A percentile compares a stretch with the other conserved stretches of the same genome.
Conservation (phyloP, 805 yeast genomes). For the Cyberlindnera mycetangii region DNA sequence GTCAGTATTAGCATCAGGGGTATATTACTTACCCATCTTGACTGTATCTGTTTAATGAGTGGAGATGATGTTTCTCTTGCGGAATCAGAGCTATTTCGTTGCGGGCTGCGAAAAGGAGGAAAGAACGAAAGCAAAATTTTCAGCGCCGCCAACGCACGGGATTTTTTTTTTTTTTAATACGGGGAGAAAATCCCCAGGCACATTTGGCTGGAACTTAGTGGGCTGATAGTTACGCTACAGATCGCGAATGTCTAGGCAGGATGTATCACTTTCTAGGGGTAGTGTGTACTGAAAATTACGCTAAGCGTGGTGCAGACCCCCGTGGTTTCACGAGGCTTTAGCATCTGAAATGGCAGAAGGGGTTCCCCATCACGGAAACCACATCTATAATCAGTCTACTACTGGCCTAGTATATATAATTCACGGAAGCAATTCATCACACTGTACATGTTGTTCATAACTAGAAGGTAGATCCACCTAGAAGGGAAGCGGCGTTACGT, state of each 20-base stretch:
- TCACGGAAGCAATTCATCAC: constrained; percentile 1
- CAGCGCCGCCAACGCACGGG: constrained; percentile 7
- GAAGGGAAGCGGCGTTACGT: constrained; percentile 73
- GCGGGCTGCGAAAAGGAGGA: not conserved
- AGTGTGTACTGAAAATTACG: not conserved
- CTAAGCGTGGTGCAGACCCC: not conserved
- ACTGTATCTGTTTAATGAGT: constrained; percentile 17
- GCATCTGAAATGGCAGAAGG: too few relatives aligned
- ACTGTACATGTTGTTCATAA: not conserved
- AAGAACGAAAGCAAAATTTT: constrained; percentile 15
- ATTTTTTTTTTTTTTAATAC: constrained; percentile 7
- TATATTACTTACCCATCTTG: constrained; percentile 31
- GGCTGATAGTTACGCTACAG: constrained; percentile 1
- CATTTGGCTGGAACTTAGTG: not conserved
- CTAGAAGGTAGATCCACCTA: constrained; percentile 74
- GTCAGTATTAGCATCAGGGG: too few relatives aligned
- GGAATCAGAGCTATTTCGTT: not conserved
- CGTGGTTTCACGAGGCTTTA: too few relatives aligned
- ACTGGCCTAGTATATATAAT: too few relatives aligned
- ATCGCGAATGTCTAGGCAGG: not conserved
- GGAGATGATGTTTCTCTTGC: constrained; percentile 16
- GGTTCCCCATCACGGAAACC: too few relatives aligned
- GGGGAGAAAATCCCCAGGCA: not conserved
- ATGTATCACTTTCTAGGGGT: not conserved
- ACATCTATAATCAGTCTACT: too few relatives aligned